Percentiles rank a stretch among this genome's conserved stretches.
phyloP scores from a whole-genome alignment of 164 flowering plant species.

The Brasenia schreberi region DNA sequence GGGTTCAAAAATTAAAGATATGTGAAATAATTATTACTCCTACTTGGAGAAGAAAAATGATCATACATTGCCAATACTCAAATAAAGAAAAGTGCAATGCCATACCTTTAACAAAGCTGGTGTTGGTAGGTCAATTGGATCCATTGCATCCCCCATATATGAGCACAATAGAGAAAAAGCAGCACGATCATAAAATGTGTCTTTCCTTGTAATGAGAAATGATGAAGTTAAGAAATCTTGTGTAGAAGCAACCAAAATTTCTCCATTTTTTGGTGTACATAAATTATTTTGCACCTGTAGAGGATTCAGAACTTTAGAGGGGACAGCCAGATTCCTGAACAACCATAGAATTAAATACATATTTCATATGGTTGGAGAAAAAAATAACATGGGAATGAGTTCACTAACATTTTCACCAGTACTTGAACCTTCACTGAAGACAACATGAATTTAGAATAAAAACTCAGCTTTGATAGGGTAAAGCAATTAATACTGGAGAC shows the following conservation, averaged over 20 bases:
- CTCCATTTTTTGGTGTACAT: slow-evolving; percentile 98
- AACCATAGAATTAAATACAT: too few species aligned
- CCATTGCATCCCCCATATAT: slow-evolving; percentile 92
- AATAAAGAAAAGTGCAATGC: too few species aligned
- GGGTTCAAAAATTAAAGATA: neutral
- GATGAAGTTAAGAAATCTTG: slow-evolving; percentile 98
- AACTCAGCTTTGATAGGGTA: too few species aligned
- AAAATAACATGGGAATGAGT: too few species aligned
- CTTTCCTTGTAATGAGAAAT: slow-evolving; percentile 89
- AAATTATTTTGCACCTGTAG: slow-evolving; percentile 89
- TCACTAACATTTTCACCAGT: too few species aligned
- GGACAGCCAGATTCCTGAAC: neutral
- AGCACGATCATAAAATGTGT: slow-evolving; percentile 95
- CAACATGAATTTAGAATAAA: too few species aligned
- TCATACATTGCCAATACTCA: too few species aligned
- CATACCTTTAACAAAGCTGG: slow-evolving; percentile 79
- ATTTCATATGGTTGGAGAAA: too few species aligned
- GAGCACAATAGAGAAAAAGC: slow-evolving; percentile 83
- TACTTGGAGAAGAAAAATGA: neutral
- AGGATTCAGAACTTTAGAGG: slow-evolving; percentile 4
- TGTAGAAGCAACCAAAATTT: slow-evolving; percentile 92
- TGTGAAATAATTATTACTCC: neutral
- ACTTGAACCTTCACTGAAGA: too few species aligned
- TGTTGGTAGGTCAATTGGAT: slow-evolving; percentile 77
- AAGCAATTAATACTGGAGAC: too few species aligned